Evolutionary conservation across 108 stramenopile species (phyloP).

Genomic region (Cylindrotheca fusiformis): DNA sequence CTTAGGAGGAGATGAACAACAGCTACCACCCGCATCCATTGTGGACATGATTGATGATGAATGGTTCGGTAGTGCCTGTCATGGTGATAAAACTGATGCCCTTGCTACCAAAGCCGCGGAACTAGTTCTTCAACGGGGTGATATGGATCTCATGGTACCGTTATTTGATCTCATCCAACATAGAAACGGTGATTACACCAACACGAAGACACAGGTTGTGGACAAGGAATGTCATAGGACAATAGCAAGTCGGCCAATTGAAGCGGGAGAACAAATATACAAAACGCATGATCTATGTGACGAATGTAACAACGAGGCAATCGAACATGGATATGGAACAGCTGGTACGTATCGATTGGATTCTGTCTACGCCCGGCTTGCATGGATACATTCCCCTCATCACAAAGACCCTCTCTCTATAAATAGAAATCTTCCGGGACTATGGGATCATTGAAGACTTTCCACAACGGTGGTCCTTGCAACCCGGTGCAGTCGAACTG

Average conservation of each 20-base stretch:
- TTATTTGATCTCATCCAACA: slow-evolving; percentile 36
- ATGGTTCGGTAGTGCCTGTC: slow-evolving; percentile 11
- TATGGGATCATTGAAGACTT: slow-evolving; percentile 42
- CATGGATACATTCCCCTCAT: background rate
- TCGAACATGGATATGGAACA: slow-evolving; percentile 13
- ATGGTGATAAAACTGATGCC: background rate
- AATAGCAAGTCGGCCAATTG: slow-evolving; percentile 11
- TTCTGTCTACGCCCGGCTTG: background rate
- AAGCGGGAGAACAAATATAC: slow-evolving; percentile 23
- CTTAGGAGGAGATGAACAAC: slow-evolving; percentile 15
- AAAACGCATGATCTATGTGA: slow-evolving; percentile 20
- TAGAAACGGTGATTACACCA: slow-evolving; percentile 21
- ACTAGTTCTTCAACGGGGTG: slow-evolving; percentile 43
- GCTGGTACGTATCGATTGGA: slow-evolving; percentile 10
- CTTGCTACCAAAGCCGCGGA: background rate
- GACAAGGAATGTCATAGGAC: background rate
- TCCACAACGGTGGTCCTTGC: slow-evolving; percentile 38
- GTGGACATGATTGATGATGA: background rate
- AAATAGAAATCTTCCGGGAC: slow-evolving; percentile 39
- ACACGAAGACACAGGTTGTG: slow-evolving; percentile 11
- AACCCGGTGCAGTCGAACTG: background rate
- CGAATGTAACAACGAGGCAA: slow-evolving; percentile 10
- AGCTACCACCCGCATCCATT: slow-evolving; percentile 6
- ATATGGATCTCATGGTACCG: slow-evolving; percentile 66
- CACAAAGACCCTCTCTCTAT: background rate